Evolutionary conservation across 306 rosid species (phyloP).

Genomic region (Prunus armeniaca): DNA sequence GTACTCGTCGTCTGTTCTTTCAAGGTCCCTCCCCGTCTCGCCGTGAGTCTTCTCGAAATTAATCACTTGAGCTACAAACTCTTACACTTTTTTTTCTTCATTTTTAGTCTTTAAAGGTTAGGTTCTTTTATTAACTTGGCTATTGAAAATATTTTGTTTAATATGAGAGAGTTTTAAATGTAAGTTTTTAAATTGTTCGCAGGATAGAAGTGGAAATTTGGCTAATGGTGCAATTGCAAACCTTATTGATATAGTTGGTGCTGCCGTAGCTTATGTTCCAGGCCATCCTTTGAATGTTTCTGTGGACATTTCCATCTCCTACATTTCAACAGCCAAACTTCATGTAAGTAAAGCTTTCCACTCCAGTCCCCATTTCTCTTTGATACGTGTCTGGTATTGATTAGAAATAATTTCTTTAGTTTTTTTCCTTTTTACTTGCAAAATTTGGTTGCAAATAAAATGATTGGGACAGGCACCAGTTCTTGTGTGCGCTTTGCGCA

Average conservation of each 20-base stretch:
- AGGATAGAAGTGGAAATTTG: conserved; percentile 71
- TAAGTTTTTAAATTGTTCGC: background rate
- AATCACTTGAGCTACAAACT: background rate
- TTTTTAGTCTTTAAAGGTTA: too few species aligned
- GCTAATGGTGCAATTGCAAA: conserved; percentile 67
- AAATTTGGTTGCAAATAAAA: too few species aligned
- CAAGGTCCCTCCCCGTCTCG: conserved; percentile 73
- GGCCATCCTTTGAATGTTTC: conserved; percentile 69
- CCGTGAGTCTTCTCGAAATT: conserved; percentile 27
- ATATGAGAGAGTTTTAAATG: background rate
- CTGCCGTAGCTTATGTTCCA: conserved; percentile 44
- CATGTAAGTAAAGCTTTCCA: conserved; percentile 40
- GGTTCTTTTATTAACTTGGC: too few species aligned
- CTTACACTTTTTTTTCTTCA: too few species aligned
- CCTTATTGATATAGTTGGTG: conserved; percentile 73
- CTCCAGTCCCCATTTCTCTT: background rate
- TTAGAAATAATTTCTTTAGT: too few species aligned
- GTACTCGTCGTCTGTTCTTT: conserved; percentile 48
- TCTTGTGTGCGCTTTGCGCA: too few species aligned
- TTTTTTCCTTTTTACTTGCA: too few species aligned
- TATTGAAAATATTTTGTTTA: background rate
- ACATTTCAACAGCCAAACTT: conserved; percentile 46
- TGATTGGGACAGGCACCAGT: too few species aligned
- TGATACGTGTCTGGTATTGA: too few species aligned
- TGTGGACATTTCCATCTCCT: conserved; percentile 79